phyloP scores from a whole-genome alignment of 2,329 filamentous ascomycete species.

The Drechmeria coniospora region DNA sequence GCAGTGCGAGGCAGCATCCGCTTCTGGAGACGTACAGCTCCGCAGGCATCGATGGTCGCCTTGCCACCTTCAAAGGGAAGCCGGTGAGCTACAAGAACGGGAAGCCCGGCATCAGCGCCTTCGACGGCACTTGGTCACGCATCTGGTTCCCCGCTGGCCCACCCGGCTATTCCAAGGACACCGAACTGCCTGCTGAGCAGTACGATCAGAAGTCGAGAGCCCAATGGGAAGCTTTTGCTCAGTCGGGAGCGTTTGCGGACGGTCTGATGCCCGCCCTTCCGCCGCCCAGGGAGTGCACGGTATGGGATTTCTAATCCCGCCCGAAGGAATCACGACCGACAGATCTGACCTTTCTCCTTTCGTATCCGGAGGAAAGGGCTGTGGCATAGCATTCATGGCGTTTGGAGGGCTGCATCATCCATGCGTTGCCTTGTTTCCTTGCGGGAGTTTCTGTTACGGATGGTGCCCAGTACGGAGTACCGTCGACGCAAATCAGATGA shows the following conservation, averaged over 20 bases:
- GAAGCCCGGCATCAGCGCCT: slow-evolving; percentile 31
- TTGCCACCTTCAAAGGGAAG: slow-evolving; percentile 48
- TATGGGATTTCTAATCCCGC: slow-evolving; percentile 62
- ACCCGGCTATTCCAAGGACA: slow-evolving; percentile 46
- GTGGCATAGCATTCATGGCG: too few species aligned
- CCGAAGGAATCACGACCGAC: too few species aligned
- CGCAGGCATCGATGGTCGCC: slow-evolving; percentile 24
- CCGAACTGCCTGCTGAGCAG: slow-evolving; percentile 38
- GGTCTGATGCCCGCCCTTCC: slow-evolving; percentile 63
- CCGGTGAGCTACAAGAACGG: slow-evolving; percentile 40
- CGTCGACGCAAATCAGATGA: too few species aligned
- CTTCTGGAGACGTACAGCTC: slow-evolving; percentile 26
- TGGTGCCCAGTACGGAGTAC: too few species aligned
- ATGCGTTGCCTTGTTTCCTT: too few species aligned
- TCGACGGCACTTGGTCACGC: slow-evolving; percentile 41
- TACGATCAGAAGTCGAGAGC: slow-evolving; percentile 46
- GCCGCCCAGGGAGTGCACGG: slow-evolving; percentile 60
- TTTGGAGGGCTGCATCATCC: too few species aligned
- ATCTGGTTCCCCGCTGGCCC: slow-evolving; percentile 64
- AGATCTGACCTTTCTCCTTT: too few species aligned
- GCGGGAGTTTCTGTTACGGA: too few species aligned
- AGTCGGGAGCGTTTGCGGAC: slow-evolving; percentile 52
- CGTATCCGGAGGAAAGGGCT: too few species aligned
- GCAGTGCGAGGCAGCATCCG: slow-evolving; percentile 28
- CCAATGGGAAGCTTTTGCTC: slow-evolving; percentile 48